Conservation (phyloP, 352 stramenopile species). For the Phytophthora fragariae region DNA sequence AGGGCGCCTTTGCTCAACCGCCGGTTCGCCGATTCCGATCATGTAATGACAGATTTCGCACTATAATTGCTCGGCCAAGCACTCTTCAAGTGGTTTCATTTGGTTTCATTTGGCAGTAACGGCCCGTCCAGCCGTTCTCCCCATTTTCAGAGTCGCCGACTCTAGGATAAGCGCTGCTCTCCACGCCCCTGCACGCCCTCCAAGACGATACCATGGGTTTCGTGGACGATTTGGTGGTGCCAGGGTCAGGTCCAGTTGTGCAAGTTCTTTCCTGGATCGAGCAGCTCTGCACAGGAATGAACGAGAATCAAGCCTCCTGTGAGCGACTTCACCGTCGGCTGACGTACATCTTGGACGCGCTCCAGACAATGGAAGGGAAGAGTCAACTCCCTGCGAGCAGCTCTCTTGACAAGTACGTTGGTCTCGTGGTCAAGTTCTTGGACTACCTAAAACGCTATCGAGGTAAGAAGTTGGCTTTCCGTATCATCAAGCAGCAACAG, state of each 20-base stretch:
- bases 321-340: constrained; percentile 13
- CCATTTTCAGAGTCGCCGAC: too few species aligned
- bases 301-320: constrained; percentile 17
- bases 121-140: too few species aligned
- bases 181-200: too few species aligned
- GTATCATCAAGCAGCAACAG: constrained; percentile 6
- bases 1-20: too few species aligned
- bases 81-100: neutral
- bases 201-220: neutral
- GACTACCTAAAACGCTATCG: constrained; percentile 18
- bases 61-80: neutral
- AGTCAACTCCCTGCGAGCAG: constrained; percentile 2
- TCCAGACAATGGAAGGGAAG: constrained; percentile 13
- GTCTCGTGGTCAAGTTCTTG: neutral
- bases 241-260: neutral
- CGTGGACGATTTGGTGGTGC: neutral
- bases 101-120: neutral
- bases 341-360: neutral
- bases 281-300: constrained; percentile 10
- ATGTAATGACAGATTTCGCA: too few species aligned
- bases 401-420: constrained; percentile 16
- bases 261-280: neutral
- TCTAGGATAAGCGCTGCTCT: neutral
- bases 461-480: constrained; percentile 14
- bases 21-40: too few species aligned